Evolutionary conservation across 805 yeast genomes (phyloP).

Genomic region (Jamesozyma lodderae): DNA sequence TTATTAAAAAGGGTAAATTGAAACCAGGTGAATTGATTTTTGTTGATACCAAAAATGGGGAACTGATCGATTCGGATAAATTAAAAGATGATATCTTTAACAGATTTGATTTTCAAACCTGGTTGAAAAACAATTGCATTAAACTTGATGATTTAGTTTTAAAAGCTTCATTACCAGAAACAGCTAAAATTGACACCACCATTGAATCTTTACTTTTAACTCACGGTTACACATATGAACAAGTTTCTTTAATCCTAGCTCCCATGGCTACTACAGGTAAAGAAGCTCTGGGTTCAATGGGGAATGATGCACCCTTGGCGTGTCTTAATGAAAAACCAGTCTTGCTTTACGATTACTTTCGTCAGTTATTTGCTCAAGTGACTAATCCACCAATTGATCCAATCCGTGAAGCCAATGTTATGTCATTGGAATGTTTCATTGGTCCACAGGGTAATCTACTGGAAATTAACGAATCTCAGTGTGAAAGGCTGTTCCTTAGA

Average conservation of each 20-base stretch:
- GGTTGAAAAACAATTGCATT: conserved; percentile 71
- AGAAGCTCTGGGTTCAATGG: conserved; percentile 97
- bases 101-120: conserved; percentile 83
- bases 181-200: background rate
- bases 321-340: conserved; percentile 91
- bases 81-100: conserved; percentile 72
- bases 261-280: conserved; percentile 93
- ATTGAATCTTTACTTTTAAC: conserved; percentile 73
- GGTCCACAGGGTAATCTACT: conserved; percentile 95
- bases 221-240: conserved; percentile 92
- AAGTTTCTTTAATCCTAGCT: conserved; percentile 67
- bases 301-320: conserved; percentile 93
- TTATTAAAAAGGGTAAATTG: conserved; percentile 85
- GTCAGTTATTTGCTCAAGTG: conserved; percentile 95
- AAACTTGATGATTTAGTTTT: conserved; percentile 68
- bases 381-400: conserved; percentile 99
- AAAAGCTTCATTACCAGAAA: no score
- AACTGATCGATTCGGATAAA: conserved; percentile 87
- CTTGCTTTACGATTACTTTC: conserved; percentile 83
- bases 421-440: conserved; percentile 93
- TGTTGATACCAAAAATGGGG: conserved; percentile 88
- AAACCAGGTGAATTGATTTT: conserved; percentile 94
- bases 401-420: conserved; percentile 89
- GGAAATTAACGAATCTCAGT: conserved; percentile 87
- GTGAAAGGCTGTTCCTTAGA: conserved; percentile 73